A percentile compares a stretch with the other conserved stretches of the same genome.
phyloP scores from a whole-genome alignment of 2,329 filamentous ascomycete genomes.

The Cladosporium oxysporum region DNA sequence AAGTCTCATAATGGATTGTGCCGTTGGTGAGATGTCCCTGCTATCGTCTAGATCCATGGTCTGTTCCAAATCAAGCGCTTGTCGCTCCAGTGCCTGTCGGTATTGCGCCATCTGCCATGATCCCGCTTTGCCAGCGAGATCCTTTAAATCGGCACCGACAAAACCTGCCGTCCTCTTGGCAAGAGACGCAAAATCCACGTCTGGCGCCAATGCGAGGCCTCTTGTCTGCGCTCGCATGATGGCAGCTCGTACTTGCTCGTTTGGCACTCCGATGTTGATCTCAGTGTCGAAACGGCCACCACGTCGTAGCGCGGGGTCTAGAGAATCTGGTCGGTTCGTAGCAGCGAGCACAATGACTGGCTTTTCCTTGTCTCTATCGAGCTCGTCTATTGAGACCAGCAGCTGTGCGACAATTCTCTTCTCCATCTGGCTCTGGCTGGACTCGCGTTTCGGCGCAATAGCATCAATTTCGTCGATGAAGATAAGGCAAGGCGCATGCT shows the following conservation, averaged over 20 bases:
- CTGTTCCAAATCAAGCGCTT: constrained; percentile 31
- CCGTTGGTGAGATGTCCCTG: constrained; percentile 15
- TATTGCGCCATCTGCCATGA: constrained; percentile 65
- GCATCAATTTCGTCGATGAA: constrained; percentile 93
- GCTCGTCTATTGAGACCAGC: constrained; percentile 78
- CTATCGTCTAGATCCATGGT: constrained; percentile 57
- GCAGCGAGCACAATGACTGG: constrained; percentile 88
- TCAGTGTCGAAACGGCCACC: constrained; percentile 79
- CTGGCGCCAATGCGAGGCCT: constrained; percentile 62
- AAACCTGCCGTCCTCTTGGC: constrained; percentile 89
- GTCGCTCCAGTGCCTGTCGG: constrained; percentile 52
- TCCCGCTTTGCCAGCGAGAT: constrained; percentile 66
- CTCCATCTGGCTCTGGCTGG: constrained; percentile 83
- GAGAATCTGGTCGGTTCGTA: constrained; percentile 81
- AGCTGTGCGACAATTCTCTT: constrained; percentile 83
- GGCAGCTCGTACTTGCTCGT: constrained; percentile 71
- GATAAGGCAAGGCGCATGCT: constrained; percentile 81
- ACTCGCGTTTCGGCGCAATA: constrained; percentile 83
- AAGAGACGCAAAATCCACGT: constrained; percentile 72
- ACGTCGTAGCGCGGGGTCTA: constrained; percentile 75
- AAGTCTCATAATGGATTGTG: constrained; percentile 42
- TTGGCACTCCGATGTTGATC: constrained; percentile 85
- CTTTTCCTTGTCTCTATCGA: constrained; percentile 66
- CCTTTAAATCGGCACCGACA: constrained; percentile 84
- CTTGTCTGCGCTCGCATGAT: constrained; percentile 75